A percentile compares a stretch with the other conserved stretches of the same genome.
These are phyloP conservation scores for Populus hybrid DNA, from an alignment of 441 rosid genomes.

Conservation along the genomic window DNA sequence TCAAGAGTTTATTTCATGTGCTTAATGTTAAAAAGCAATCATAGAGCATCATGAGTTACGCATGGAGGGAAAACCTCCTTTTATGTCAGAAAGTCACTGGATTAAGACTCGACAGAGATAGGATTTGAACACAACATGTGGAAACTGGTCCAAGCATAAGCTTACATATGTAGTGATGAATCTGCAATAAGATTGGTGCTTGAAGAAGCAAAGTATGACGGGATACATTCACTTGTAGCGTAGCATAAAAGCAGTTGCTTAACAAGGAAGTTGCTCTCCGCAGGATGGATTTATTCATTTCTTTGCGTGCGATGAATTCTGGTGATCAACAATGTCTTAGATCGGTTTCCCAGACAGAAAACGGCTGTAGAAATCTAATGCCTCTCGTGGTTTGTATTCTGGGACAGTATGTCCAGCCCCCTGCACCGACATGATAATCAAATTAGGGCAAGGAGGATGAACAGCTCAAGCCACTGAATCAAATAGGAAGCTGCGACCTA, in stretches of 20 bases:
- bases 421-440: constrained; percentile 31
- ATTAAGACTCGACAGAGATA: too few species aligned
- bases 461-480: neutral
- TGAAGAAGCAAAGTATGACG: neutral
- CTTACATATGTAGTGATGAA: too few species aligned
- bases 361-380: constrained; percentile 68
- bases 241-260: too few species aligned
- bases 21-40: too few species aligned
- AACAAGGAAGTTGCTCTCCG: neutral
- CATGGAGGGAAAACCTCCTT: too few species aligned
- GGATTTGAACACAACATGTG: too few species aligned
- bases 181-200: neutral
- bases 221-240: neutral
- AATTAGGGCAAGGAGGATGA: neutral
- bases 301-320: too few species aligned
- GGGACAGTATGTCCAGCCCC: constrained; percentile 91
- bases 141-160: too few species aligned
- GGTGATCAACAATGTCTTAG: constrained; percentile 8
- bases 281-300: neutral
- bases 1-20: too few species aligned
- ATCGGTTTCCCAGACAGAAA: constrained; percentile 58
- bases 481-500: neutral
- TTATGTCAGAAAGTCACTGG: too few species aligned
- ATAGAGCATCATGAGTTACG: too few species aligned
- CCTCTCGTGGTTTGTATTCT: constrained; percentile 75